Evolutionary conservation across 2,329 filamentous ascomycete species (phyloP), one percentile per base, ranked within the genome.

Genomic region (Zasmidium angulare): DNA sequence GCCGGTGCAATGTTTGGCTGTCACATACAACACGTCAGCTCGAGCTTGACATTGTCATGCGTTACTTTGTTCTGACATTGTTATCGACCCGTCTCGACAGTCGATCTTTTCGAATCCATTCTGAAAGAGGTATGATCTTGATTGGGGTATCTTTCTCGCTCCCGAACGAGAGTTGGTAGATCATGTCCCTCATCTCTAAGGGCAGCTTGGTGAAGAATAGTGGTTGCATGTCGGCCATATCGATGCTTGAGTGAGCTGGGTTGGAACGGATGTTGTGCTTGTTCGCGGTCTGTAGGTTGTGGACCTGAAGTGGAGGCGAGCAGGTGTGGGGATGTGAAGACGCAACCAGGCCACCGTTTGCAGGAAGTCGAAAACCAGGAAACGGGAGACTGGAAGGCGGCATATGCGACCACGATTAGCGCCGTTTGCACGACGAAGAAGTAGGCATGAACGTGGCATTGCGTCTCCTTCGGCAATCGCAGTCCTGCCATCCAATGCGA

Each of bases 71-170:
- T 26, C 20, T 23, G 20, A 50, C 20, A 31, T 47, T 46, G 24
- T 26, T 47, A 19, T 47, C 36, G 4, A n/a, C 24, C 29, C 49
- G 26, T 17, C 36, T 58, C 7, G 6, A 3, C 26, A 29, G 4
- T 26, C 55, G 36, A 20, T 53, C 50, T 22, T 46, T 40, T 19
- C 50, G 23, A 21, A 54, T 50, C 43, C 43, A 49, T 46, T 50
- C 14, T 21, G 24, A 29, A 26, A 43, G 7, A n/a, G 26, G 19
- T 2, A 19, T 43, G 50, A 53, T 40, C 21, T 53, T 43, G 7
- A 53, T 12, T 19, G 21, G 10, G 14, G 19, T 20, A 1, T 23
- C 36, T 46, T 22, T 22, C 14, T 19, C 20, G 31, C 24, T 9
- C 14, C 14, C 20, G 20, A 40, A 53, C 11, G 36, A 4, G 3